Evolutionary conservation across 495 filamentous ascomycete genomes (phyloP), one percentile per base, ranked within the genome.

Genomic region (Chaetomium tenue): DNA sequence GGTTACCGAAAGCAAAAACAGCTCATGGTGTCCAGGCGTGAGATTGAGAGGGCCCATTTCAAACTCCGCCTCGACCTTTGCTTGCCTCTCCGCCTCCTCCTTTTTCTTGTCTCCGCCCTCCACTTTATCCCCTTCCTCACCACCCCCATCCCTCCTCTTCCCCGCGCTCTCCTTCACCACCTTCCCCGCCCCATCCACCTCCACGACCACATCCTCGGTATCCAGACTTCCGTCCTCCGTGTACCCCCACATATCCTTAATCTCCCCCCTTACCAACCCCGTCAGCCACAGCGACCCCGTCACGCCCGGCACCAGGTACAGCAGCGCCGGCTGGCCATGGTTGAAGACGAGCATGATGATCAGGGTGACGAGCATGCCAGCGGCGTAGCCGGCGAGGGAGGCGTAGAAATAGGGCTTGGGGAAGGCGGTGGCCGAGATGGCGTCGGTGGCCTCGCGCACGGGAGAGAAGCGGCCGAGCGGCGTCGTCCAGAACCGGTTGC

Each of bases 281-380:
- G 89, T 93, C n/a, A 85, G 75, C 91, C 91, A 97, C 12, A 96
- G 68, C 2, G 87, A 81, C 13, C 81, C 78, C 13, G 97, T 72
- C 4, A 97, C 92, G 2, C 90, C 87, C 0, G 94, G 94, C 3
- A 98, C 95, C 16, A 98, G 85, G 70, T 98, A 98, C 9, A 98
- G 78, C 47, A 98, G 82, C 13, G 94, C 94, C 0, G 94, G 94
- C 68, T 98, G 94, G 12, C 89, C 90, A 66, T 94, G 91, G 40
- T 87, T 81, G 62, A 82, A 93, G 23, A 89, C 77, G 39, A 92
- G 81, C 81, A 98, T 90, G 40, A 92, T 88, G 0, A 81, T 77
- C 33, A 97, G 72, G 0, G 93, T 97, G 9, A 81, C 75, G 6
- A 92, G 40, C 90, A 98, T 92, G 4, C 91, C 92, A 18, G 87